phyloP scores from a whole-genome alignment of 1,284 basidiomycete genomes.

The Fomitopsis schrenkii region DNA sequence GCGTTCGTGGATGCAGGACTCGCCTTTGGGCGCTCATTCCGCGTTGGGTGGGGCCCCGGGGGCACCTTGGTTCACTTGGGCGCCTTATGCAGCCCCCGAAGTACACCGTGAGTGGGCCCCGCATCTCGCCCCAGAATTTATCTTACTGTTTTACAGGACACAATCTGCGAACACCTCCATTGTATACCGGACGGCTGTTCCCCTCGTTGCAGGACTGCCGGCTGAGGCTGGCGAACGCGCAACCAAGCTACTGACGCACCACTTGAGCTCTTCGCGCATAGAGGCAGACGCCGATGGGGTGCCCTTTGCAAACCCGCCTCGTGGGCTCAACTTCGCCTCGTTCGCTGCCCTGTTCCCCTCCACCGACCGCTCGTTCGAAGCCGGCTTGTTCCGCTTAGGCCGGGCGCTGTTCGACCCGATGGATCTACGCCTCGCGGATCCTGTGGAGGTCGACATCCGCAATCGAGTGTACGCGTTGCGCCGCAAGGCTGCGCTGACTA shows the following conservation, averaged over 20 bases:
- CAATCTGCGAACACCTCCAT: constrained; percentile 55
- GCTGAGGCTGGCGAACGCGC: constrained; percentile 42
- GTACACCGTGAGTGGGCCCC: constrained; percentile 39
- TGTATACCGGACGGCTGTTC: constrained; percentile 44
- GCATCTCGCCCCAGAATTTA: background rate
- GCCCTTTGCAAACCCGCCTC: constrained; percentile 54
- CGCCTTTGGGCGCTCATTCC: constrained; percentile 83
- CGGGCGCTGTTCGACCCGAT: constrained; percentile 90
- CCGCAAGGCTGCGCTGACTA: constrained; percentile 79
- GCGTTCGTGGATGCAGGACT: constrained; percentile 79
- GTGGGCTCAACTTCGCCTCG: constrained; percentile 72
- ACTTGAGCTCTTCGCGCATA: constrained; percentile 76
- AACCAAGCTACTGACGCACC: constrained; percentile 74
- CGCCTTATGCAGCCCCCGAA: constrained; percentile 54
- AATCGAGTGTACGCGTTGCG: constrained; percentile 62
- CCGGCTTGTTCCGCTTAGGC: constrained; percentile 83
- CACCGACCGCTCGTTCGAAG: constrained; percentile 73
- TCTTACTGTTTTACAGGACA: constrained; percentile 31
- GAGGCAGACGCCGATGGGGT: constrained; percentile 46
- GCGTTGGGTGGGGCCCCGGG: constrained; percentile 87
- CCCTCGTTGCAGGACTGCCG: constrained; percentile 33
- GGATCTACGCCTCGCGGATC: constrained; percentile 54
- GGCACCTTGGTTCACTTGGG: constrained; percentile 79
- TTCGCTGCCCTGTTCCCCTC: constrained; percentile 73
- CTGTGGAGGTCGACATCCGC: constrained; percentile 54